Evolutionary conservation across 2,329 filamentous ascomycete genomes (phyloP).

Genomic region (Elsinoe australis): DNA sequence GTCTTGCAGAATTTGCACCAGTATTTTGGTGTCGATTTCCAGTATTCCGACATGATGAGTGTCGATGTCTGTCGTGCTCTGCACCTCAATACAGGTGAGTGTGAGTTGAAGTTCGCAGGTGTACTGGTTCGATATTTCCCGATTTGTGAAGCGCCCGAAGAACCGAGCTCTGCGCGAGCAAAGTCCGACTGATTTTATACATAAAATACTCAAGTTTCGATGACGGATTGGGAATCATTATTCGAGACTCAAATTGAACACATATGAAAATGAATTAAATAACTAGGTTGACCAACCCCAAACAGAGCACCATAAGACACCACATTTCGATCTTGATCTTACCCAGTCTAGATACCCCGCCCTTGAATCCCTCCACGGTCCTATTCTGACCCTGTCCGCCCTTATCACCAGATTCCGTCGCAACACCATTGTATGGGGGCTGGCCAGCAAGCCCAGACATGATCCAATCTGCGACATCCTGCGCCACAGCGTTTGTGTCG

Average conservation of each 20-base stretch:
- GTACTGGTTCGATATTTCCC: too few species aligned
- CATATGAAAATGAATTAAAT: not conserved
- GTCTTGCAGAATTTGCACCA: slow-evolving; percentile 96
- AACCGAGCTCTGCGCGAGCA: not conserved
- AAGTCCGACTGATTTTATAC: too few species aligned
- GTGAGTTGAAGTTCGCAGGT: too few species aligned
- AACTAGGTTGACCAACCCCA: not conserved
- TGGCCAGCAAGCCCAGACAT: slow-evolving; percentile 1
- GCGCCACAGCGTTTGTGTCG: not conserved
- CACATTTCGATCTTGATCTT: too few species aligned
- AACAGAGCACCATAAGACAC: not conserved
- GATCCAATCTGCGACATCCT: slow-evolving; percentile 1
- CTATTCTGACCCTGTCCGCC: not conserved
- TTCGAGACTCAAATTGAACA: too few species aligned
- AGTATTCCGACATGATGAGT: slow-evolving; percentile 85
- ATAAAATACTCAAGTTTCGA: too few species aligned
- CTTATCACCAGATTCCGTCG: not conserved
- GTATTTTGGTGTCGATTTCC: slow-evolving; percentile 95
- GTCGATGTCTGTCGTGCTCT: too few species aligned
- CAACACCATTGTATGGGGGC: not conserved
- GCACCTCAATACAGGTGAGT: too few species aligned
- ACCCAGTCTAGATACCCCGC: not conserved
- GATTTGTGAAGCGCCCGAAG: too few species aligned
- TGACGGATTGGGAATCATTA: too few species aligned
- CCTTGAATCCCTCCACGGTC: not conserved